Evolutionary conservation across 768 basidiomycete genomes (phyloP), one percentile per base, ranked within the genome.

Genomic region (Floccularia luteovirens): DNA sequence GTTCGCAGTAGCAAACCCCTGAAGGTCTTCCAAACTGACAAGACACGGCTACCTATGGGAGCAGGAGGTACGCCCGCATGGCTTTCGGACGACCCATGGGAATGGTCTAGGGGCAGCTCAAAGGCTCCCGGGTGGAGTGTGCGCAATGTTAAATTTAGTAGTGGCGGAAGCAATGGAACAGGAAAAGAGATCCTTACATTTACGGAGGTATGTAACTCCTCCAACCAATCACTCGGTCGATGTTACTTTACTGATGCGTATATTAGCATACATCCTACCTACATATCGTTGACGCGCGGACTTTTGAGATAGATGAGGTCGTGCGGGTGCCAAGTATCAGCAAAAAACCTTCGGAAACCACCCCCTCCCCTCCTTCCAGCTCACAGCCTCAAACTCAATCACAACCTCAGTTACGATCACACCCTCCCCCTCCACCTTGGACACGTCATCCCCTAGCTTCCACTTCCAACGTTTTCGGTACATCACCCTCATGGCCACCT

Each of bases 221-320:
- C 7, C 16, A 33, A 36, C 21, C 34, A 22, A n/a, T n/a, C n/a
- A n/a, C n/a, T n/a, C n/a, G n/a, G n/a, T n/a, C n/a, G n/a, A n/a
- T n/a, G n/a, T n/a, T n/a, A n/a, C n/a, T n/a, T n/a, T n/a, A n/a
- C n/a, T n/a, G n/a, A n/a, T n/a, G n/a, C n/a, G n/a, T 13, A 17
- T 14, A 8, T 16, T 48, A 92, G 87, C 90, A 94, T 55, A 86
- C 87, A 1, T 82, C 75, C 22, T 59, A 84, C 25, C 56, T 94
- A 5, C 92, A 96, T 51, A 68, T 93, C 42, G 66, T 94, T 36
- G 92, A 96, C 52, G 89, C 90, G 3, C 72, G 79, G 32, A 92
- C 89, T 0, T 93, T 93, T 49, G 81, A 90, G 53, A 74, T 73
- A 4, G 80, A 85, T 45, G 79, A 87, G 44, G 69, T 82, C 13